Base-by-base conservation (phyloP, 164 flowering plant species). In the Umbilicus rupestris region DNA sequence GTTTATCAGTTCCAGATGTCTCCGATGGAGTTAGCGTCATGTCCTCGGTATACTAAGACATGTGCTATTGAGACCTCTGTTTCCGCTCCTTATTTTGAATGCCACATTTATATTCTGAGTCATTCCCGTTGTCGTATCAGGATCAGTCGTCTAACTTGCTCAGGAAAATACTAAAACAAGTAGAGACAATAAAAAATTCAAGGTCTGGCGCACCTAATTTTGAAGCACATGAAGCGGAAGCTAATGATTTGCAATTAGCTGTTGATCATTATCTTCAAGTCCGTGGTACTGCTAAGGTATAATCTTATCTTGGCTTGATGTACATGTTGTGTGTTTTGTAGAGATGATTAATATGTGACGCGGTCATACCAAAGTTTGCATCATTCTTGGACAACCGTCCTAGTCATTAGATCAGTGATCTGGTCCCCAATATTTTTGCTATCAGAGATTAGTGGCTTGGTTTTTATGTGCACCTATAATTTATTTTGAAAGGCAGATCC, bases 1-100 rank as follows among this genome's bases (percentile, higher is more conserved):
- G 99, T 70, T 82, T 94, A 75, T 85, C 96, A 5, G 87, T 88
- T 64, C 99, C 99, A 3, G 97, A 89, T 17, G 41, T 91, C 63
- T 87, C 92, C 26, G 93, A 91, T 83, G 99, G 97, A 39, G 78
- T 76, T 66, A 83, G 72, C 66, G 74, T 83, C 64, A 87, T 89
- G 90, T 87, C 99, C 52, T 76, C 88, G 65, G 99, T 94, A 74
- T 79, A 93, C 9, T 28, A 20, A 55, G 17, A 37, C 49, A 57
- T 50, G 45, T 14, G 64, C 12, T 3, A 47, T 9, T 31, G 39
- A 33, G 17, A 14, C 28, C 10, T 29, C 19, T 22, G 14, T 58
- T 15, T 58, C 1, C 68, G 65, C 37, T 62, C n/a, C 39, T 46
- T 63, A 5, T 29, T 30, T 16, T 3, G 33, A 26, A 10, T 33